Conservation (phyloP, 495 filamentous ascomycete species). For the Venustampulla echinocandica region DNA sequence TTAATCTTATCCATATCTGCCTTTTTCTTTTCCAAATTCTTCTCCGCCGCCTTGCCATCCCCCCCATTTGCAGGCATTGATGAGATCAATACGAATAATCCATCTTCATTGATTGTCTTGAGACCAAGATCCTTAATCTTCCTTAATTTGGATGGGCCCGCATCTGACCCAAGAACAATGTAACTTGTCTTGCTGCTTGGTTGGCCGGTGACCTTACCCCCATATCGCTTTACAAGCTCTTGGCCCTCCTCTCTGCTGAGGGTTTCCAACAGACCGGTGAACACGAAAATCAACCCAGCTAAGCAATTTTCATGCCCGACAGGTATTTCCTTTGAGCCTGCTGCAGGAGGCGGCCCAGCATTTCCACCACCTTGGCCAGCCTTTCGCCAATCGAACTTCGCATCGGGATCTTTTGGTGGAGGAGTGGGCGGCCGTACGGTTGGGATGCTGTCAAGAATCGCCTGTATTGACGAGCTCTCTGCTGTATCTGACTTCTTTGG, state of each 20-base stretch:
- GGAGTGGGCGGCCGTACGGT: constrained; percentile 74
- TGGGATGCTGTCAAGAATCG: constrained; percentile 82
- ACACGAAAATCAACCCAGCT: constrained; percentile 91
- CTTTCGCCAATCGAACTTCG: constrained; percentile 64
- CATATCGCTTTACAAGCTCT: constrained; percentile 80
- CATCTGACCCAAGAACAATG: constrained; percentile 84
- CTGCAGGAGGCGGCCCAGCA: constrained; percentile 49
- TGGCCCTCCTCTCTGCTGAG: constrained; percentile 82
- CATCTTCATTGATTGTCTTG: constrained; percentile 90
- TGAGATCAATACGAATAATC: constrained; percentile 79
- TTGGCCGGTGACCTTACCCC: constrained; percentile 77
- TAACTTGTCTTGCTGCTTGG: constrained; percentile 91
- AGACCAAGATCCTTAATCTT: constrained; percentile 70
- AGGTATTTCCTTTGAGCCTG: constrained; percentile 64
- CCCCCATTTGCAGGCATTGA: constrained; percentile 80
- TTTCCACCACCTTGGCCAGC: constrained; percentile 44
- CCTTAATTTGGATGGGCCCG: constrained; percentile 86
- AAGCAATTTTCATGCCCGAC: constrained; percentile 83
- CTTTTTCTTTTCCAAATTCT: constrained; percentile 70
- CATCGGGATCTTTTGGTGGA: constrained; percentile 50
- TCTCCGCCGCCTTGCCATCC: constrained; percentile 76
- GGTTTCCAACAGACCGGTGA: constrained; percentile 76
- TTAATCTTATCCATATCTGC: constrained; percentile 70
- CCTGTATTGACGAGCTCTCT: constrained; percentile 60
- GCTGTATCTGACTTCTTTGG: constrained; percentile 53